These are phyloP conservation scores for Rasamsonia emersonii DNA, from an alignment of 2,329 filamentous ascomycete genomes.

Conservation along the genomic window DNA sequence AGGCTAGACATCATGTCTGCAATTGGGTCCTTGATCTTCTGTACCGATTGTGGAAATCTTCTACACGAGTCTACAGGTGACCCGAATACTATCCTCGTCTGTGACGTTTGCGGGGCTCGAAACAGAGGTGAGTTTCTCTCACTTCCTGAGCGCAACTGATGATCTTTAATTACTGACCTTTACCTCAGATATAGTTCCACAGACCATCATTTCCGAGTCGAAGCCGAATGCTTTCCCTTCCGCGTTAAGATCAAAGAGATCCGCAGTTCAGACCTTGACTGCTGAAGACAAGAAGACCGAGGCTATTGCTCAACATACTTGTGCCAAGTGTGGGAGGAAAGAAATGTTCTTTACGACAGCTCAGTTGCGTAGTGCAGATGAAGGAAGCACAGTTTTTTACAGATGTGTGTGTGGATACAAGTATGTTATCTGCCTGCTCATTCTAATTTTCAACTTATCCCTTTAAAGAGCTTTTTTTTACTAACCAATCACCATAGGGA, in stretches of 20 bases:
- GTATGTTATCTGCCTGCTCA: slow-evolving; percentile 41
- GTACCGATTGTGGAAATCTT: slow-evolving; percentile 83
- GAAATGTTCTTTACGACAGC: slow-evolving; percentile 79
- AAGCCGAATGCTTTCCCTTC: slow-evolving; percentile 89
- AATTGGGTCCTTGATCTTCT: slow-evolving; percentile 87
- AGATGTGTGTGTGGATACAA: slow-evolving; percentile 79
- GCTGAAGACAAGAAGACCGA: slow-evolving; percentile 69
- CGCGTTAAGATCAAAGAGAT: slow-evolving; percentile 72
- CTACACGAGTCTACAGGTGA: slow-evolving; percentile 72
- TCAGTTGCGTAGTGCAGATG: slow-evolving; percentile 85
- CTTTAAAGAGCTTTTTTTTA: background rate
- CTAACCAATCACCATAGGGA: slow-evolving; percentile 17
- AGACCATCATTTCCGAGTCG: slow-evolving; percentile 71
- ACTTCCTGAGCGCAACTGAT: no score
- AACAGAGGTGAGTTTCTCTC: slow-evolving; percentile 58
- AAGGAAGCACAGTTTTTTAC: slow-evolving; percentile 89
- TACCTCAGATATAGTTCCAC: slow-evolving; percentile 59
- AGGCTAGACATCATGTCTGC: slow-evolving; percentile 78
- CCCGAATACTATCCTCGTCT: slow-evolving; percentile 65
- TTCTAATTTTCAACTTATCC: slow-evolving; percentile 5
- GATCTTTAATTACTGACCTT: no score
- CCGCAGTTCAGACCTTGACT: slow-evolving; percentile 74
- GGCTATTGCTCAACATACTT: slow-evolving; percentile 59
- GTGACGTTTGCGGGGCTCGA: slow-evolving; percentile 76
- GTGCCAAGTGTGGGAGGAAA: slow-evolving; percentile 69